Base-by-base conservation (phyloP, 176 grass and related monocot species). In the Oryza brachyantha region DNA sequence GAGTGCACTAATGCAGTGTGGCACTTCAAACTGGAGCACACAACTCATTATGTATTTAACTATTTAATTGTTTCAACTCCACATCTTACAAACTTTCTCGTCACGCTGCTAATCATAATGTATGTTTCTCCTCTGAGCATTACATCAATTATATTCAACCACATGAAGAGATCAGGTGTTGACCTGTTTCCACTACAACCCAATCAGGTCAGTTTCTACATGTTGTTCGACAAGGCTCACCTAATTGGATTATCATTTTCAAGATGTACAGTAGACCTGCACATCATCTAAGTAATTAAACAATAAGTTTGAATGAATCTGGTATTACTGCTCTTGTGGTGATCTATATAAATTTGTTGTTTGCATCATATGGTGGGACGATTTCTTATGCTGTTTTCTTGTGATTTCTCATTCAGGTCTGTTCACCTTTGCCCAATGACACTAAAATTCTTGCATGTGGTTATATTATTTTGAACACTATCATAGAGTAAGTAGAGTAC, bases 351-450 rank as follows among this genome's bases (percentile, higher is more conserved):
- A 52, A 52, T 24, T 57, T n/a, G 19, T 55, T 57, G 50, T 55
- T 22, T 21, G 7, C 2, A 17, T 46, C 2, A 78, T 73, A 67
- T 74, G 48, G 0, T 29, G 75, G 29, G 67, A 77, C 1, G 34
- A 42, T 55, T 73, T 29, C 4, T 83, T 73, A 54, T 79, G 40
- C 0, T 32, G 70, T 74, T 62, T 68, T 50, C 62, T 62, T 79
- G 40, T 25, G 29, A 25, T 28, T 55, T 66, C 62, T 57, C 29
- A 21, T 40, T 70, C 61, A 62, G 29, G 16, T 43, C 78, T 78
- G 39, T 34, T 25, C 61, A 62, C 39, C 27, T 35, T 79, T 83
- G 50, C 21, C 21, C 8, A 58, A 80, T 32, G 2, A 17, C 25
- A 52, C 26, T 26, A 1, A 37, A 70, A 41, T 74, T 48, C 36